Evolutionary conservation across 306 rosid species (phyloP).

Genomic region (Dalbergia cultrata): DNA sequence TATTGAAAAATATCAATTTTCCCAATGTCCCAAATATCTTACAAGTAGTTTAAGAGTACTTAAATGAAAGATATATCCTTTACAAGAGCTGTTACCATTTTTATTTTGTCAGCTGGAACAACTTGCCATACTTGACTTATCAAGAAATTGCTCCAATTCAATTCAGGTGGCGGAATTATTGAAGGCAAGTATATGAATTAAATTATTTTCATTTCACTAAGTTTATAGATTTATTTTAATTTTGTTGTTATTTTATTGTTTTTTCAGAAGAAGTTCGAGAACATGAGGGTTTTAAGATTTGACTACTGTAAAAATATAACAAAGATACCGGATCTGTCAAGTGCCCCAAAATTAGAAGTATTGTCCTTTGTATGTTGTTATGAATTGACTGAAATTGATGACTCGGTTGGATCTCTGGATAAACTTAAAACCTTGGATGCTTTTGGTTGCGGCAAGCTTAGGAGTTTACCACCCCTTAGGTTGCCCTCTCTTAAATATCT

Average conservation of each 20-base stretch:
- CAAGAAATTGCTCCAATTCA: background rate
- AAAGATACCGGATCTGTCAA: background rate
- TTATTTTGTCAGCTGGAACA: background rate
- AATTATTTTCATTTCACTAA: no score
- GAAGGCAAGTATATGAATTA: no score
- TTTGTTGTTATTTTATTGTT: background rate
- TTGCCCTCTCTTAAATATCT: background rate
- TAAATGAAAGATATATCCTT: background rate
- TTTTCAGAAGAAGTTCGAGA: background rate
- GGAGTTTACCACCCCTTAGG: background rate
- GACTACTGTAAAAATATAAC: background rate
- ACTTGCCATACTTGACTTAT: background rate
- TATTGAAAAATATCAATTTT: background rate
- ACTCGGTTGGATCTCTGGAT: background rate
- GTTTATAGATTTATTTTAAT: background rate
- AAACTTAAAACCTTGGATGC: background rate
- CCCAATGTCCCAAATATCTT: background rate
- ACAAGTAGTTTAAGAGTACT: conserved; percentile 17
- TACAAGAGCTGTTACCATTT: background rate
- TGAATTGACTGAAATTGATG: background rate
- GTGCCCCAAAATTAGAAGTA: background rate
- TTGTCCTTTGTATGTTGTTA: background rate
- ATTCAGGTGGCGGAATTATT: background rate
- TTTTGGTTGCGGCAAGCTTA: background rate
- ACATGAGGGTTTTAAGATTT: background rate